Base-by-base conservation (phyloP, 2,329 filamentous ascomycete genomes). In the Emydomyces testavorans region DNA sequence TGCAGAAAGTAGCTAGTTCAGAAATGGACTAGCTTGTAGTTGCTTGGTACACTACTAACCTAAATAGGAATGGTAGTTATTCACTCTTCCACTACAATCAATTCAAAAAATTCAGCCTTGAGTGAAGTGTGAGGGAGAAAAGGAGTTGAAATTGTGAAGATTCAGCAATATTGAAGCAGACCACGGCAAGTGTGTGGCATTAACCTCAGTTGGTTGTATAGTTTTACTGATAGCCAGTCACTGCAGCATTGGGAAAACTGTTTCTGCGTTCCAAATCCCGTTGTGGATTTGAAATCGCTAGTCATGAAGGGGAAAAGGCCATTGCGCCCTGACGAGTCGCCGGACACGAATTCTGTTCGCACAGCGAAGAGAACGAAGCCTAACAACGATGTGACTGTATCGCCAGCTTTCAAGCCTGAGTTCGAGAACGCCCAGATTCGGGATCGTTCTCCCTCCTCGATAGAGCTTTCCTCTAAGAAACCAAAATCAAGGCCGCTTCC, bases 281-380 rank as follows among this genome's bases (percentile, higher is more conserved):
- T 2, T 24, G 10, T 15, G 13, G 8, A 6, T 15, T 21, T 15
- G 29, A 35, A 15, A 11, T 1, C 10, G 29, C 15, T 7, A 6
- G 16, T 10, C 10, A 52, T 52, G 50, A 50, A 48, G 38, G 50
- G 45, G 24, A 52, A 52, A 39, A 38, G 47, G 23, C 16, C 36
- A 18, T 35, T 46, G 44, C 47, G 47, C 10, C 47, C 48, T 2
- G 50, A 52, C 10, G 50, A 31, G 20, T 49, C 50, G 32, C 50
- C 43, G 15, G 42, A 44, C 5, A 26, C 28, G 18, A 49, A 47
- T 13, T 32, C 46, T 16, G 35, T 6, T 8, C 50, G 38, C 20
- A 47, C 50, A 11, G 39, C 34, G 32, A 48, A 52, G 16, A 38
- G 50, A n/a, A 23, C 41, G 7, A 52, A 52, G 36, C 50, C 36